These are phyloP conservation scores for Pleurotus giganteus DNA, from an alignment of 768 basidiomycete genomes.

Conservation along the genomic window DNA sequence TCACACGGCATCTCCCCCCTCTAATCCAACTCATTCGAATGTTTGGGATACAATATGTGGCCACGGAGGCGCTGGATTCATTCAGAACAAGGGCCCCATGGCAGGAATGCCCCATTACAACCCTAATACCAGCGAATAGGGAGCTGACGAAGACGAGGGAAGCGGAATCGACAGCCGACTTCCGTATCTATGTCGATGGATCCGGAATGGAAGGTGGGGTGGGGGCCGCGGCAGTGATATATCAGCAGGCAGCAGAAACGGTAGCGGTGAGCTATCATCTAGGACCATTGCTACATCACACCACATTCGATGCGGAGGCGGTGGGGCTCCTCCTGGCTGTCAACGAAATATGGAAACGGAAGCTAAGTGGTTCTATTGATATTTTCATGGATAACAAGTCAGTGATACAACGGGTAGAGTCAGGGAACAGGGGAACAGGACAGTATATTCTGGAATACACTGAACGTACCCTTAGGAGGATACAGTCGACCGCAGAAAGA, in stretches of 20 bases:
- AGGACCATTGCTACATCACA: constrained; percentile 14
- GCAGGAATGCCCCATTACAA: too few relatives aligned
- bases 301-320: constrained; percentile 20
- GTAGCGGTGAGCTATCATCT: constrained; percentile 12
- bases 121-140: too few relatives aligned
- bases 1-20: neutral
- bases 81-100: too few relatives aligned
- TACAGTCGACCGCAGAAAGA: neutral
- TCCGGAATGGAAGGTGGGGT: constrained; percentile 17
- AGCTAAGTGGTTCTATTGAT: neutral
- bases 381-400: constrained; percentile 17
- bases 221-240: constrained; percentile 22
- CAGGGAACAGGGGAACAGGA: constrained; percentile 3
- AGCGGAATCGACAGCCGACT: neutral
- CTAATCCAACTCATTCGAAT: too few relatives aligned
- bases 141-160: too few relatives aligned
- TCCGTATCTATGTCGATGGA: constrained; percentile 19
- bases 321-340: constrained; percentile 17
- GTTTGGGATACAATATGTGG: too few relatives aligned
- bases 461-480: neutral
- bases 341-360: constrained; percentile 9
- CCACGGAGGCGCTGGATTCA: too few relatives aligned
- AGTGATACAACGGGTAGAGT: constrained; percentile 3
- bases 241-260: neutral
- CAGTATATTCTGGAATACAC: neutral